Evolutionary conservation across 345 rosid species (phyloP).

Genomic region (Populus pruinosa): DNA sequence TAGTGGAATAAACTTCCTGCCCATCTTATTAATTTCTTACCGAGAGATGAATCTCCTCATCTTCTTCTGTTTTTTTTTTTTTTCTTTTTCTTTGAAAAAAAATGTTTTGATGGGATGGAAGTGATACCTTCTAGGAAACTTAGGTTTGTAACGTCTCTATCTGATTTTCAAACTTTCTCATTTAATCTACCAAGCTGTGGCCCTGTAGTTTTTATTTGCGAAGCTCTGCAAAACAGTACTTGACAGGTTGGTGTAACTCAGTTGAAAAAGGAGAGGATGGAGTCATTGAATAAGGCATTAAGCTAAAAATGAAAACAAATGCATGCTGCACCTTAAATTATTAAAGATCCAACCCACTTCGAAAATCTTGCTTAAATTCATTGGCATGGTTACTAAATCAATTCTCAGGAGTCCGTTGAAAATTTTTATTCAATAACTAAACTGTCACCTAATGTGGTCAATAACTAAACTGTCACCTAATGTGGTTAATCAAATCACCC

Average conservation of each 20-base stretch:
- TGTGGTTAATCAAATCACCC: background rate
- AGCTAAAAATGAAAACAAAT: background rate
- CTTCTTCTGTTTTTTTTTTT: background rate
- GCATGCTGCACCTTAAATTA: background rate
- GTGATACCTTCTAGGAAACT: background rate
- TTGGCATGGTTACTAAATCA: background rate
- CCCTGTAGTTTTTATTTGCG: background rate
- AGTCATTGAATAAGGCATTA: background rate
- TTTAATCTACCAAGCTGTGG: background rate
- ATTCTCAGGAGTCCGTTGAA: background rate
- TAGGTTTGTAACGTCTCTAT: background rate
- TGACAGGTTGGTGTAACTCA: background rate
- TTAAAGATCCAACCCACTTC: background rate
- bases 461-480: background rate
- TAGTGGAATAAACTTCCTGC: conserved; percentile 14
- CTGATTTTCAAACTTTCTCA: background rate
- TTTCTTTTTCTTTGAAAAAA: background rate
- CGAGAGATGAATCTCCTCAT: background rate
- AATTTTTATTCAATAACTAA: background rate
- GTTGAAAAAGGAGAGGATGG: background rate
- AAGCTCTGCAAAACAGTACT: background rate
- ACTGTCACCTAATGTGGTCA: background rate
- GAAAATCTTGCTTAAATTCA: background rate
- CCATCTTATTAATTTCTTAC: background rate
- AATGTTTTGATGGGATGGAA: background rate